Evolutionary conservation across 306 rosid genomes (phyloP).

Genomic region (Cucurbita ficifolia): DNA sequence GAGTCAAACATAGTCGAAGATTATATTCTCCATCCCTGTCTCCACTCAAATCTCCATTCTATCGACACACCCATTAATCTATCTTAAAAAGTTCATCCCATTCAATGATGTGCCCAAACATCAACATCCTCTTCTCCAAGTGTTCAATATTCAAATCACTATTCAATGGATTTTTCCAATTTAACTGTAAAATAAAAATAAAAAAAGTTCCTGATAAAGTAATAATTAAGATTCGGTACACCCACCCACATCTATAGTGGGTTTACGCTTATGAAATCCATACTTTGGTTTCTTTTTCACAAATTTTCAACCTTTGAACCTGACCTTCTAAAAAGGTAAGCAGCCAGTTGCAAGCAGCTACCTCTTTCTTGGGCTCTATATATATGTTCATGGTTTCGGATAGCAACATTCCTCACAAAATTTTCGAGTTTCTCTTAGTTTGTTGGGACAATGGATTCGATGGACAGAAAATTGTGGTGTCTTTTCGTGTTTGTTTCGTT

Average conservation of each 20-base stretch:
- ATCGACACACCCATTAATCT: not conserved
- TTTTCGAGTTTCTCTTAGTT: too few species aligned
- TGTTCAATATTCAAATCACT: not conserved
- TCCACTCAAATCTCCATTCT: too few species aligned
- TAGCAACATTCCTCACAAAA: not conserved
- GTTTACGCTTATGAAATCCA: not conserved
- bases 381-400: not conserved
- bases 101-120: not conserved
- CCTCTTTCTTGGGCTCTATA: not conserved
- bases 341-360: not conserved
- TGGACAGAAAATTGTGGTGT: not conserved
- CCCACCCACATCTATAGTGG: constrained; percentile 3
- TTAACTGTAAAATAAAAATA: not conserved
- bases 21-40: too few species aligned
- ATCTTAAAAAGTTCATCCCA: not conserved
- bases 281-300: not conserved
- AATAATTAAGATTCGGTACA: not conserved
- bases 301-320: not conserved
- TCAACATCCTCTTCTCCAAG: not conserved
- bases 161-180: not conserved
- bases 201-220: not conserved
- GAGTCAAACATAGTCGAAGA: too few species aligned
- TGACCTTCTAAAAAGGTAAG: not conserved
- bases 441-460: not conserved
- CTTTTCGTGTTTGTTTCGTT: not conserved